Conservation (phyloP, 192 early-diverging fungal genomes). For the Backusella sp. region DNA sequence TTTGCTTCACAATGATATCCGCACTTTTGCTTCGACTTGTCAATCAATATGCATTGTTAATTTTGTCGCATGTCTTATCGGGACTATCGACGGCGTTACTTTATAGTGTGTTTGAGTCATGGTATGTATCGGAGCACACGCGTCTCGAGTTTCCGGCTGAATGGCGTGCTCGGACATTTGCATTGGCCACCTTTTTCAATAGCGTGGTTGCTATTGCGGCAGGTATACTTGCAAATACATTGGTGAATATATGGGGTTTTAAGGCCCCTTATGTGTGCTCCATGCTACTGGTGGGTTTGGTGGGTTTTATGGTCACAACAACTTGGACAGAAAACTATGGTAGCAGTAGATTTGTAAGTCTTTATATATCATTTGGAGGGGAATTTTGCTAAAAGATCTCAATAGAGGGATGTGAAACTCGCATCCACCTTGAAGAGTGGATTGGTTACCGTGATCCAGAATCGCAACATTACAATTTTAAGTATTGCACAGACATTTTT, state of each 20-base stretch:
- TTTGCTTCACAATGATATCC: conserved; percentile 44
- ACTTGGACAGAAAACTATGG: conserved; percentile 84
- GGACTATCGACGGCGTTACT: conserved; percentile 52
- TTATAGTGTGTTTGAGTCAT: conserved; percentile 64
- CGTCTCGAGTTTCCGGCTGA: conserved; percentile 47
- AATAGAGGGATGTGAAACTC: conserved; percentile 9
- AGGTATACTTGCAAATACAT: conserved; percentile 62
- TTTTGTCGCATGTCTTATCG: conserved; percentile 46
- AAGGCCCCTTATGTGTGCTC: conserved; percentile 67
- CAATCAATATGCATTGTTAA: conserved; percentile 36
- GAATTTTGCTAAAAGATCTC: background rate
- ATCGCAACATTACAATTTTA: conserved; percentile 44
- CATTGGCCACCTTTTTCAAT: conserved; percentile 64
- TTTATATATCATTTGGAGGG: background rate
- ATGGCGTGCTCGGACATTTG: conserved; percentile 62
- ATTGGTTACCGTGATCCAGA: background rate
- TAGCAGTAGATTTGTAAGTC: conserved; percentile 5
- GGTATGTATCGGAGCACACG: conserved; percentile 59
- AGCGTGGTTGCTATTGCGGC: conserved; percentile 66
- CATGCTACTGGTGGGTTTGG: conserved; percentile 47
- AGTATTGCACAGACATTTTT: conserved; percentile 60
- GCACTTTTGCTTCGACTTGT: conserved; percentile 42
- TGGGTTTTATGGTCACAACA: conserved; percentile 45
- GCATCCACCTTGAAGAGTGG: conserved; percentile 13
- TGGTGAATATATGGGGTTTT: conserved; percentile 52